Conservation (phyloP, 768 basidiomycete genomes). For the Hericium alpestre region DNA sequence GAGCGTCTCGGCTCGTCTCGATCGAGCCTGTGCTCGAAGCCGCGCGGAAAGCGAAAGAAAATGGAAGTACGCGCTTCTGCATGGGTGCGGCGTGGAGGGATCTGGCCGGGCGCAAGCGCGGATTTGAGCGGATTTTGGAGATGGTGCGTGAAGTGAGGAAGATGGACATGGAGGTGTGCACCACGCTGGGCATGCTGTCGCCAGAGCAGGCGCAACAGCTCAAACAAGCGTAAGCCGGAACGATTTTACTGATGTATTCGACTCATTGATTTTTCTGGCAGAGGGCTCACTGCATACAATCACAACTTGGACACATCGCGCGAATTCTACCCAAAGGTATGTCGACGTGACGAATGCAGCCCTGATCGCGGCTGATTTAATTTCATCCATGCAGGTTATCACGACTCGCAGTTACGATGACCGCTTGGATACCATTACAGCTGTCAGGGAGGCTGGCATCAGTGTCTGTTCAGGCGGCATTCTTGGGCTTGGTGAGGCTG, state of each 20-base stretch:
- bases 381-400: slow-evolving; percentile 56
- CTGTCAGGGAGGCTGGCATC: slow-evolving; percentile 90
- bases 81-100: slow-evolving; percentile 99
- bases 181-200: slow-evolving; percentile 92
- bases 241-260: neutral
- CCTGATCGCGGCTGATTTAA: neutral
- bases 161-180: slow-evolving; percentile 99
- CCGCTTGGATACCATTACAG: slow-evolving; percentile 76
- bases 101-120: slow-evolving; percentile 82
- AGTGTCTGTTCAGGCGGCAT: slow-evolving; percentile 97
- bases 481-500: slow-evolving; percentile 85
- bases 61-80: slow-evolving; percentile 95
- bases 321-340: slow-evolving; percentile 87
- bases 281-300: slow-evolving; percentile 94
- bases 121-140: slow-evolving; percentile 83
- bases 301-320: slow-evolving; percentile 98
- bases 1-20: slow-evolving; percentile 80
- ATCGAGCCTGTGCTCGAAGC: slow-evolving; percentile 89
- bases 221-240: slow-evolving; percentile 71
- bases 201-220: slow-evolving; percentile 86
- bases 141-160: slow-evolving; percentile 88
- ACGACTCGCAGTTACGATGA: slow-evolving; percentile 93
- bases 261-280: slow-evolving; percentile 17
- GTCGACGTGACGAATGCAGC: slow-evolving; percentile 9
- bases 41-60: slow-evolving; percentile 87